A percentile compares a stretch with the other conserved stretches of the same genome.
phyloP scores from a whole-genome alignment of 495 filamentous ascomycete species.

The Aspergillus bridgeri region DNA sequence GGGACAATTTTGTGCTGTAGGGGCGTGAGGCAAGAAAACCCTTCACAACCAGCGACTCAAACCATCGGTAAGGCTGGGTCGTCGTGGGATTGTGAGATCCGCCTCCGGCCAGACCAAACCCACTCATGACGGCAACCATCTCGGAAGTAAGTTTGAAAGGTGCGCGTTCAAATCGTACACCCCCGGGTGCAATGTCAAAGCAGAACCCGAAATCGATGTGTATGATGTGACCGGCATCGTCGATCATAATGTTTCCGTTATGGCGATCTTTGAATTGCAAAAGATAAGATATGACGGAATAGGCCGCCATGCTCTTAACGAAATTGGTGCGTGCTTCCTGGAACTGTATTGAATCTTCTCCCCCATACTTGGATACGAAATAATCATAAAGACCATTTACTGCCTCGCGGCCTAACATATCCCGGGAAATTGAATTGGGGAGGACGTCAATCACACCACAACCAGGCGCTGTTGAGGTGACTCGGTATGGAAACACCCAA shows the following conservation, averaged over 20 bases:
- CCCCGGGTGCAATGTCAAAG: conserved; percentile 97
- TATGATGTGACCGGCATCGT: conserved; percentile 93
- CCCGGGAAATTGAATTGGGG: conserved; percentile 94
- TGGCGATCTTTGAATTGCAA: conserved; percentile 99
- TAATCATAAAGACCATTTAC: conserved; percentile 98
- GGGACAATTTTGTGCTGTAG: conserved; percentile 77
- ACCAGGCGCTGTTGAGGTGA: conserved; percentile 96
- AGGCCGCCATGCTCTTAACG: conserved; percentile 99
- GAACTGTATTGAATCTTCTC: conserved; percentile 88
- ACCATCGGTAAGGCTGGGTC: conserved; percentile 89
- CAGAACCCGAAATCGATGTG: conserved; percentile 99
- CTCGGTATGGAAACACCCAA: conserved; percentile 94
- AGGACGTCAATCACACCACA: conserved; percentile 98
- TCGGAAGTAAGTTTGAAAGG: conserved; percentile 97
- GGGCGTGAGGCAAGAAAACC: conserved; percentile 89
- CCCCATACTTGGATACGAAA: conserved; percentile 94
- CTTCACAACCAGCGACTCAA: conserved; percentile 94
- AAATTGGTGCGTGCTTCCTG: conserved; percentile 96
- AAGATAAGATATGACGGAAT: conserved; percentile 95
- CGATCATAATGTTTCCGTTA: conserved; percentile 99
- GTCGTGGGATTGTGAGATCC: conserved; percentile 50
- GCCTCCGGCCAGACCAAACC: conserved; percentile 44
- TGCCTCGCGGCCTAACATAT: conserved; percentile 97
- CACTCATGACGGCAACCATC: conserved; percentile 98
- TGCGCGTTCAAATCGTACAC: conserved; percentile 93